phyloP scores from a whole-genome alignment of 352 stramenopile species.

The Aphanomyces astaci region DNA sequence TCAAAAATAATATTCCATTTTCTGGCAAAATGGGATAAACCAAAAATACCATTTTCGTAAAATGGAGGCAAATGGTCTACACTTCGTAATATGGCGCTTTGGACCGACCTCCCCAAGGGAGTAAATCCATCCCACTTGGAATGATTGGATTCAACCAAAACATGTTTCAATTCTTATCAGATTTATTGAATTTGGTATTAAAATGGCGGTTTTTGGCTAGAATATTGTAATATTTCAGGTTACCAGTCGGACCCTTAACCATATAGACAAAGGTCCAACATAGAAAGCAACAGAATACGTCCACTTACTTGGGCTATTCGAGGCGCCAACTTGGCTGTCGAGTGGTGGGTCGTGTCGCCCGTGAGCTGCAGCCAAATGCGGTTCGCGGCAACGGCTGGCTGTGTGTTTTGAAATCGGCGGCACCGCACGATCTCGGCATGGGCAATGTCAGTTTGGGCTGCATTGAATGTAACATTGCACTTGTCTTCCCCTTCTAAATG shows the following conservation, averaged over 20 bases:
- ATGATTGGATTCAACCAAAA: neutral
- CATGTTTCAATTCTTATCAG: too few species aligned
- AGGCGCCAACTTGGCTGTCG: neutral
- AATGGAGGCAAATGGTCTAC: too few species aligned
- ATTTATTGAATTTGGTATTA: too few species aligned
- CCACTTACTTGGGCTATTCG: conserved; percentile 22
- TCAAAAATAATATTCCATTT: too few species aligned
- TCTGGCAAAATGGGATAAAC: too few species aligned
- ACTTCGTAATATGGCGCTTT: too few species aligned
- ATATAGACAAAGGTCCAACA: too few species aligned
- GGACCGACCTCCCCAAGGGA: too few species aligned
- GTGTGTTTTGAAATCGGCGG: neutral
- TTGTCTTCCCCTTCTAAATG: neutral
- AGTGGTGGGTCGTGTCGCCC: conserved; percentile 17
- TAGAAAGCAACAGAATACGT: too few species aligned
- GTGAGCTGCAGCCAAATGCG: conserved; percentile 18
- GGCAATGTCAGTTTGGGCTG: conserved; percentile 14
- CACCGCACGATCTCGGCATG: conserved; percentile 11
- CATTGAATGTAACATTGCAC: conserved; percentile 18
- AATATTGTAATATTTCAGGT: neutral
- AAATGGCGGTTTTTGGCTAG: neutral
- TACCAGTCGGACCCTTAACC: too few species aligned
- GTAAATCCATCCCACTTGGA: too few species aligned
- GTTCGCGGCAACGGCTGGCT: neutral
- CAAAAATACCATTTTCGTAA: too few species aligned